These are phyloP conservation scores for Yamadazyma sp. DNA, from an alignment of 1,139 yeast species.

Conservation along the genomic window DNA sequence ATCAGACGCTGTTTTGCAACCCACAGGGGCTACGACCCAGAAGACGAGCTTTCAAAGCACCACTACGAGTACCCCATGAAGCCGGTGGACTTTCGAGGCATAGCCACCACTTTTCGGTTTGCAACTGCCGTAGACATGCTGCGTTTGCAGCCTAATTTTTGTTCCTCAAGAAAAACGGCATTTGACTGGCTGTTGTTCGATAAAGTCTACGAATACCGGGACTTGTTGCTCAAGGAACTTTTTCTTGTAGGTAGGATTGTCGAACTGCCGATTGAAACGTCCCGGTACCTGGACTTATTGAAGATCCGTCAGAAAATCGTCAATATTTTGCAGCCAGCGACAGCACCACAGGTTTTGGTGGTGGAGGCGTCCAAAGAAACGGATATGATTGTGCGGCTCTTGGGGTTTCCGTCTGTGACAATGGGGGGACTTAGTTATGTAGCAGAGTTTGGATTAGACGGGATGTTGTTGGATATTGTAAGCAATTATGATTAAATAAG, in stretches of 20 bases:
- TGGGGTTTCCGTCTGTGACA: conserved; percentile 10
- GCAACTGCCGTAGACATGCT: background rate
- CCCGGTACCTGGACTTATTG: conserved; percentile 4
- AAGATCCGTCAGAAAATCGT: conserved; percentile 5
- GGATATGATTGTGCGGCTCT: conserved; percentile 4
- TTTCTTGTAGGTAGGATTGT: background rate
- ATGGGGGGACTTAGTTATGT: background rate
- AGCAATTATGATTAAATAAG: too few relatives aligned
- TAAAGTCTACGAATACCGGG: conserved; percentile 4
- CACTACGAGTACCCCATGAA: conserved; percentile 14
- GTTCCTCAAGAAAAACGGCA: conserved; percentile 2
- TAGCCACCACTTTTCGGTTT: conserved; percentile 7
- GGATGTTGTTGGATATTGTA: conserved; percentile 8
- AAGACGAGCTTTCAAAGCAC: conserved; percentile 10
- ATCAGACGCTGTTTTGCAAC: conserved; percentile 8
- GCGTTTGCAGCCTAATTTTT: background rate
- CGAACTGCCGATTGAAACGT: background rate
- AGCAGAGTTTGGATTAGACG: conserved; percentile 13
- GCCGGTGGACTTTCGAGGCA: conserved; percentile 13
- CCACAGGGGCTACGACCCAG: conserved; percentile 11
- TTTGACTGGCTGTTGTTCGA: conserved; percentile 11
- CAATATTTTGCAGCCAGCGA: conserved; percentile 10
- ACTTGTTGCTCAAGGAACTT: conserved; percentile 8
- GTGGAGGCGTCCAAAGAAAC: background rate
- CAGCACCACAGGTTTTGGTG: conserved; percentile 11